phyloP scores from a whole-genome alignment of 768 basidiomycete genomes.

The Tremella yokohamensis region DNA sequence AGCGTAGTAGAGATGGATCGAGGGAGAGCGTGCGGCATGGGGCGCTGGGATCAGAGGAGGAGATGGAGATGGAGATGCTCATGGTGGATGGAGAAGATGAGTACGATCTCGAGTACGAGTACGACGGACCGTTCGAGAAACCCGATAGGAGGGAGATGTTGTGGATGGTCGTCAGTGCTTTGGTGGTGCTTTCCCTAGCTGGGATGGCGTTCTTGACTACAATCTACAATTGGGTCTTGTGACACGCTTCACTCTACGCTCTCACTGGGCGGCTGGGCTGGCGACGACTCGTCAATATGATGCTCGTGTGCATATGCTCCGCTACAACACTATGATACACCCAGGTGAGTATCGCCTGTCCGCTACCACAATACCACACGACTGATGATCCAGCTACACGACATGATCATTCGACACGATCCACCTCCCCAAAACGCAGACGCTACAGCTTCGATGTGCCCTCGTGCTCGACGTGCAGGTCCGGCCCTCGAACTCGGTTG shows the following conservation, averaged over 20 bases:
- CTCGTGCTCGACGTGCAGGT: constrained; percentile 44
- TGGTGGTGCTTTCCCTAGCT: constrained; percentile 29
- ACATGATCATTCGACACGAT: too few species aligned
- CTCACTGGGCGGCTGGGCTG: too few species aligned
- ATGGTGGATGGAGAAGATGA: constrained; percentile 2
- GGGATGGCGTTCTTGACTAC: constrained; percentile 42
- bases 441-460: constrained; percentile 40
- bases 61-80: constrained; percentile 7
- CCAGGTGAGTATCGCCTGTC: not conserved
- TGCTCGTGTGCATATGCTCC: too few species aligned
- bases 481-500: constrained; percentile 28
- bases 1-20: not conserved
- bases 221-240: constrained; percentile 46
- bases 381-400: too few species aligned
- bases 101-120: constrained; percentile 21
- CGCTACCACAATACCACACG: not conserved
- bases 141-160: constrained; percentile 33
- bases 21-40: not conserved
- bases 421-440: not conserved
- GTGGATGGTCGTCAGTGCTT: constrained; percentile 24
- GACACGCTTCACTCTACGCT: too few species aligned
- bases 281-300: too few species aligned
- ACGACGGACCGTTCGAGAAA: constrained; percentile 33
- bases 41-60: constrained; percentile 3
- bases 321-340: too few species aligned